Evolutionary conservation across 106 monocot species (phyloP).

Genomic region (Dendrobium huoshanense): DNA sequence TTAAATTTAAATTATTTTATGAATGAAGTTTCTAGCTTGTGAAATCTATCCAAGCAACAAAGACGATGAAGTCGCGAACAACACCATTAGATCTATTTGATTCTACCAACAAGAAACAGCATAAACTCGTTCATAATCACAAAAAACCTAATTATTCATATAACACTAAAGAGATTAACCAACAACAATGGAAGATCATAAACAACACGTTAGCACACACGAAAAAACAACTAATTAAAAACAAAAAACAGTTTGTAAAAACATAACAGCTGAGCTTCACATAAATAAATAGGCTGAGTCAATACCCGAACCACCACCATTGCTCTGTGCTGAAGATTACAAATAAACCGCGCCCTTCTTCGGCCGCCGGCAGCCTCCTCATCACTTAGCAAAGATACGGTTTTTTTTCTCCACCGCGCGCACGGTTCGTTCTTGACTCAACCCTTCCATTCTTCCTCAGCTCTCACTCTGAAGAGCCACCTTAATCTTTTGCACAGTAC

Average conservation of each 20-base stretch:
- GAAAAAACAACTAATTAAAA: background rate
- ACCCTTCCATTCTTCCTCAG: slow-evolving; percentile 15
- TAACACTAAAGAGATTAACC: background rate
- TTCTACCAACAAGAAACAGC: no score
- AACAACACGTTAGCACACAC: background rate
- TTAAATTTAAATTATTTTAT: no score
- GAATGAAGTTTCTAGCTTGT: no score
- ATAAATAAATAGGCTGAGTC: slow-evolving; percentile 21
- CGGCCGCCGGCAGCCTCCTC: slow-evolving; percentile 14
- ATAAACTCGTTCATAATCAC: background rate
- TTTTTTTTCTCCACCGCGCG: background rate
- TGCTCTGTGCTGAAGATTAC: slow-evolving; percentile 39
- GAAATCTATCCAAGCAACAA: no score
- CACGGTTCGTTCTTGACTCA: slow-evolving; percentile 49
- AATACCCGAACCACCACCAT: slow-evolving; percentile 78
- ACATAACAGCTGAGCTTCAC: no score
- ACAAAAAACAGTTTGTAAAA: no score
- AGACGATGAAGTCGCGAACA: no score
- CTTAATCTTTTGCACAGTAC: slow-evolving; percentile 77
- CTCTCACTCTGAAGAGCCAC: slow-evolving; percentile 35
- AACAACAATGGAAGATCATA: background rate
- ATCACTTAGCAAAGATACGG: slow-evolving; percentile 26
- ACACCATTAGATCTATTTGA: no score
- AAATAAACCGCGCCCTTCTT: background rate
- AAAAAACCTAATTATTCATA: background rate